These are phyloP conservation scores for Debaryomyces robertsiae DNA, from an alignment of 1,139 yeast genomes.

Conservation along the genomic window DNA sequence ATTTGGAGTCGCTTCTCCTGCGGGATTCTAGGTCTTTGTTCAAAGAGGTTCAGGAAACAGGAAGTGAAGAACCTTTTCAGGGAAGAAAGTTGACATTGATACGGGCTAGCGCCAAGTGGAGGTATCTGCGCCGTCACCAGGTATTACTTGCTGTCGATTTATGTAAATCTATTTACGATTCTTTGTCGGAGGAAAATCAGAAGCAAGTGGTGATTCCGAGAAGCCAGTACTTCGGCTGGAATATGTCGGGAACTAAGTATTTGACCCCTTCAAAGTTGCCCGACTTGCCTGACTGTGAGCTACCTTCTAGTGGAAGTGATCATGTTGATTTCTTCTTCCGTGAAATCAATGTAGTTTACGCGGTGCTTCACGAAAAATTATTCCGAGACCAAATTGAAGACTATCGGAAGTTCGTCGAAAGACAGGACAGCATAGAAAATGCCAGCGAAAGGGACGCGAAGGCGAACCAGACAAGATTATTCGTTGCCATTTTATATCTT, in stretches of 20 bases:
- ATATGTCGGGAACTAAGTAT: slow-evolving; percentile 60
- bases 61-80: slow-evolving; percentile 19
- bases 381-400: slow-evolving; percentile 54
- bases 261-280: slow-evolving; percentile 45
- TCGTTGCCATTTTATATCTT: slow-evolving; percentile 53
- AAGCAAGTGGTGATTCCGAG: slow-evolving; percentile 51
- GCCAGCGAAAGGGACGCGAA: slow-evolving; percentile 22
- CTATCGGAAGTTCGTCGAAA: slow-evolving; percentile 27
- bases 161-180: slow-evolving; percentile 40
- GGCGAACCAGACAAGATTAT: slow-evolving; percentile 44
- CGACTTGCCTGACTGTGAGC: slow-evolving; percentile 28
- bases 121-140: slow-evolving; percentile 55
- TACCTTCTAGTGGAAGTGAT: slow-evolving; percentile 17
- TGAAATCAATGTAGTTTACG: slow-evolving; percentile 57
- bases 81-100: slow-evolving; percentile 23
- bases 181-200: slow-evolving; percentile 41
- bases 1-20: slow-evolving; percentile 37
- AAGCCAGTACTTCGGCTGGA: slow-evolving; percentile 67
- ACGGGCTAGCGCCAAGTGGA: slow-evolving; percentile 44
- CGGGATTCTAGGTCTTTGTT: slow-evolving; percentile 21
- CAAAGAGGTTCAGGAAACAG: slow-evolving; percentile 17
- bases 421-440: slow-evolving; percentile 14
- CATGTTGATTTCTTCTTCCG: slow-evolving; percentile 47
- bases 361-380: slow-evolving; percentile 56
- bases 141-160: slow-evolving; percentile 49